Conservation (phyloP, 1,284 basidiomycete species). For the Mixia osmundae region DNA sequence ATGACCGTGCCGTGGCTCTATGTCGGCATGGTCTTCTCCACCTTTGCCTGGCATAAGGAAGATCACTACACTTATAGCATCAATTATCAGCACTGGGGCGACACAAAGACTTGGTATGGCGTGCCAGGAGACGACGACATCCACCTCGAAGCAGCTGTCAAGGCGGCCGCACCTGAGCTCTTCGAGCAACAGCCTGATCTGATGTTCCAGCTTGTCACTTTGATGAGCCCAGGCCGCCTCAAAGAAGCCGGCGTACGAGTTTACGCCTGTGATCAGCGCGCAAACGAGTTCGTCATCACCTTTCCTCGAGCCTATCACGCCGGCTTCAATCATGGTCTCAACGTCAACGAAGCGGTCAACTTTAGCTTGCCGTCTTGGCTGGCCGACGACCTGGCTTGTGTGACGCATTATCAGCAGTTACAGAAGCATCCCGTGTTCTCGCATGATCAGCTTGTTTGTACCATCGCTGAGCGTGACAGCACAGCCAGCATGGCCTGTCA, state of each 20-base stretch:
- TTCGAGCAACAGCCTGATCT: slow-evolving; percentile 94
- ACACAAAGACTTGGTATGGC: slow-evolving; percentile 99
- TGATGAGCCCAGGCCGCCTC: slow-evolving; percentile 84
- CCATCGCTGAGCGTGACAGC: slow-evolving; percentile 76
- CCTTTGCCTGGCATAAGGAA: slow-evolving; percentile 99
- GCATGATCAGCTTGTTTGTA: slow-evolving; percentile 86
- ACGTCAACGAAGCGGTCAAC: slow-evolving; percentile 98
- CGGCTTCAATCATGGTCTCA: slow-evolving; percentile 30
- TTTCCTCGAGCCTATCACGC: slow-evolving; percentile 90
- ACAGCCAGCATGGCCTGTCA: slow-evolving; percentile 83
- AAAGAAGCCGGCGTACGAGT: slow-evolving; percentile 77
- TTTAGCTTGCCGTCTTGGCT: slow-evolving; percentile 96
- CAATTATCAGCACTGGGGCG: slow-evolving; percentile 56
- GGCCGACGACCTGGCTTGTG: slow-evolving; percentile 59
- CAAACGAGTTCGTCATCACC: slow-evolving; percentile 93
- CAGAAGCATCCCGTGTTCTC: slow-evolving; percentile 89
- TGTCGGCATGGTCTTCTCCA: slow-evolving; percentile 96
- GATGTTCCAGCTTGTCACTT: slow-evolving; percentile 87
- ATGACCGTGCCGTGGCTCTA: slow-evolving; percentile 99
- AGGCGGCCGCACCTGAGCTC: slow-evolving; percentile 85
- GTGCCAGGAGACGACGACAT: slow-evolving; percentile 82
- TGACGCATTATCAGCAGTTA: slow-evolving; percentile 60
- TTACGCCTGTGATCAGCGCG: slow-evolving; percentile 81
- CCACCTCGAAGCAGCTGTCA: slow-evolving; percentile 90
- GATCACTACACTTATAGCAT: slow-evolving; percentile 80